Evolutionary conservation across 495 filamentous ascomycete species (phyloP), one percentile per base, ranked within the genome.

Genomic region (Penicillium mononematosum): DNA sequence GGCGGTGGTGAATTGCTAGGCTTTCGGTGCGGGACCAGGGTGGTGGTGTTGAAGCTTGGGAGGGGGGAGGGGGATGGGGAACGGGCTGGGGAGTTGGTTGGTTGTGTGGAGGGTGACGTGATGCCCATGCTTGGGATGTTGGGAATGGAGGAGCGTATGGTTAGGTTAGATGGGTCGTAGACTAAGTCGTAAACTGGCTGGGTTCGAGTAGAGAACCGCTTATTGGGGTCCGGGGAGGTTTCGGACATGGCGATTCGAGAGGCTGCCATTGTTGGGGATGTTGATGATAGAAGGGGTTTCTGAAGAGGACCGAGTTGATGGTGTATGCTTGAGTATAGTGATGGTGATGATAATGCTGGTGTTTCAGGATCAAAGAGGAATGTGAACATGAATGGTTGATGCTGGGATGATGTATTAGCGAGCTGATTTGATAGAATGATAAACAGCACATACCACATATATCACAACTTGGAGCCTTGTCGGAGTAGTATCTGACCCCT

Each of bases 351-450:
- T 7, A 96, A 78, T 20, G 85, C 79, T 36, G 83, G 79, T 1
- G 91, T 88, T 39, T 77, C 75, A 12, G 85, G 79, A 45, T 88
- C 80, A 74, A 98, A 97, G 16, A 98, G 78, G 62, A 98, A 90
- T 5, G 90, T 86, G 70, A 91, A 96, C 53, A 96, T 88, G 72
- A 98, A 97, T 3, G 94, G 94, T 66, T 82, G 84, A 62, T 90
- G 86, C 73, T 78, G 54, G 53, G 50, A 31, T 43, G 55, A 52
- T 20, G 52, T 31, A 41, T 49, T 44, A 46, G 27, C 43, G 32
- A 24, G 32, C 8, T 29, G 39, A 38, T 54, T 19, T 6, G 14
- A 27, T 16, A 2, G 5, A 39, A 1, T 51, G 22, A 34, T 4
- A n/a, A 27, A 16, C 14, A 22, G 1, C 5, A 70, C 79, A 48